Evolutionary conservation across 2,329 filamentous ascomycete genomes (phyloP).

Genomic region (Ophiosphaerella herpotricha): DNA sequence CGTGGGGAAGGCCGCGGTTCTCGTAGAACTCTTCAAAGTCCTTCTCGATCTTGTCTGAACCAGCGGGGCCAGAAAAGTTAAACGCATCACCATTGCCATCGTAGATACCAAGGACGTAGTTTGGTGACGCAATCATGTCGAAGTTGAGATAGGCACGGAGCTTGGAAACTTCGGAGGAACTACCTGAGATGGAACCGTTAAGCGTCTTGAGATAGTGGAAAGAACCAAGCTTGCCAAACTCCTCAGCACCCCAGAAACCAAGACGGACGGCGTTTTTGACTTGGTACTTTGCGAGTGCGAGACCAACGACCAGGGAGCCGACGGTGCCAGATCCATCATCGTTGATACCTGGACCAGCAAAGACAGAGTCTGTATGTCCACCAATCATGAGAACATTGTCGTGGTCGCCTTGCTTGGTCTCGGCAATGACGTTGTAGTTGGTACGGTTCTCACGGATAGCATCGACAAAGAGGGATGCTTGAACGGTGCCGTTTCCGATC

Average conservation of each 20-base stretch:
- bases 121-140: slow-evolving; percentile 50
- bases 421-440: slow-evolving; percentile 48
- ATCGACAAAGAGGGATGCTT: slow-evolving; percentile 46
- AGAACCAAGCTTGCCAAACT: slow-evolving; percentile 47
- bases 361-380: slow-evolving; percentile 48
- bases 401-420: slow-evolving; percentile 48
- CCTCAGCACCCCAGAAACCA: slow-evolving; percentile 49
- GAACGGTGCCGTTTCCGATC: slow-evolving; percentile 52
- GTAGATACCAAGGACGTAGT: slow-evolving; percentile 48
- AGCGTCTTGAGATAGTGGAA: slow-evolving; percentile 46
- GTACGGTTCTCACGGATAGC: slow-evolving; percentile 53
- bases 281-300: slow-evolving; percentile 46
- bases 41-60: slow-evolving; percentile 42
- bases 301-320: slow-evolving; percentile 45
- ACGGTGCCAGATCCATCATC: slow-evolving; percentile 49
- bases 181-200: slow-evolving; percentile 37
- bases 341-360: slow-evolving; percentile 51
- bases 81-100: slow-evolving; percentile 46
- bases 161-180: slow-evolving; percentile 40
- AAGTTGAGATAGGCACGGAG: slow-evolving; percentile 51
- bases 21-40: slow-evolving; percentile 45
- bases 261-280: slow-evolving; percentile 49
- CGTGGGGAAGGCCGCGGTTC: slow-evolving; percentile 34
- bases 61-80: slow-evolving; percentile 44
- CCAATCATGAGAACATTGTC: slow-evolving; percentile 48